Conservation (phyloP, 75 land plant genomes). For the Gnetum montanum region DNA sequence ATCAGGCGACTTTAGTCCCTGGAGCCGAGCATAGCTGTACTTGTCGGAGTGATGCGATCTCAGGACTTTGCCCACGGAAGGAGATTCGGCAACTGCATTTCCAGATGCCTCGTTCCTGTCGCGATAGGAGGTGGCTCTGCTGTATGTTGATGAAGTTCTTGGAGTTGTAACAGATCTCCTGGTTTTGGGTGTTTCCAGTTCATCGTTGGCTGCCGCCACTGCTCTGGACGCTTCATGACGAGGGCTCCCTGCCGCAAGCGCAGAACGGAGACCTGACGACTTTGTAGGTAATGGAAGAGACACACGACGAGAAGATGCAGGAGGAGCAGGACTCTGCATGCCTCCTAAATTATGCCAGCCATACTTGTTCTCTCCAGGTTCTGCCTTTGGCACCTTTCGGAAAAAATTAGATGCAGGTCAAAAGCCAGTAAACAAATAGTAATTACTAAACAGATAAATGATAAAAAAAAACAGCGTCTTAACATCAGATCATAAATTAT, state of each 20-base stretch:
- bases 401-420: too few relatives aligned
- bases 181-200: not conserved
- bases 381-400: too few relatives aligned
- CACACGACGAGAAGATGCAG: slow-evolving; percentile 27
- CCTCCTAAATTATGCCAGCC: too few relatives aligned
- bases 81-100: slow-evolving; percentile 2
- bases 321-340: slow-evolving; percentile 1
- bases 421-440: too few relatives aligned
- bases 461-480: too few relatives aligned
- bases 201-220: slow-evolving; percentile 3
- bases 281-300: slow-evolving; percentile 44
- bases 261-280: slow-evolving; percentile 3
- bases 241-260: not conserved
- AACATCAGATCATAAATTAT: too few relatives aligned
- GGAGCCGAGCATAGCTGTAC: slow-evolving; percentile 12
- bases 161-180: not conserved
- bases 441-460: too few relatives aligned
- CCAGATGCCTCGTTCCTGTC: not conserved
- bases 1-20: slow-evolving; percentile 47
- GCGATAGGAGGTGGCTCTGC: not conserved
- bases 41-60: slow-evolving; percentile 4
- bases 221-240: slow-evolving; percentile 2
- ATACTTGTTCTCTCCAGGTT: too few relatives aligned
- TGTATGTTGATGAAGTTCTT: slow-evolving; percentile 5
- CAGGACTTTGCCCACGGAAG: not conserved